Base-by-base conservation (phyloP, 345 rosid species). In the Arabis hirsuta region DNA sequence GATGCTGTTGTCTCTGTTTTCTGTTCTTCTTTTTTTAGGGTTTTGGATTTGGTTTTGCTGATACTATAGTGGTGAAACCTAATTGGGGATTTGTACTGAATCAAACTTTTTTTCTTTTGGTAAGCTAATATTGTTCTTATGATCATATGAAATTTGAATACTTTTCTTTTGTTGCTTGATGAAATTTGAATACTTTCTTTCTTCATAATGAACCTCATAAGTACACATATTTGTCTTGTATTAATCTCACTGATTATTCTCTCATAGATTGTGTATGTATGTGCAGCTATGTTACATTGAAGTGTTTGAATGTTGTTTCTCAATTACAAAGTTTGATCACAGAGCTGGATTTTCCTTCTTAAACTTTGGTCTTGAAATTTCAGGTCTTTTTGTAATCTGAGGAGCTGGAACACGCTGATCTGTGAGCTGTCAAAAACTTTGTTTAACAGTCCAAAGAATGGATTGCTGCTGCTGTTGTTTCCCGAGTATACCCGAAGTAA, bases 391-490 rank as follows among this genome's bases (percentile, higher is more conserved):
- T 71, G 39, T n/a, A 57, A 34, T 46, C n/a, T 19, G 20, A 38
- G 31, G 50, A 68, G 55, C 65, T 48, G 29, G 7, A 0, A 41
- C n/a, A 69, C 29, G 34, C 46, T 58, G 68, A 43, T 74, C 61
- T 50, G 19, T 0, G 22, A 50, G n/a, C 60, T 0, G 16, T 16
- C 16, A 16, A 16, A n/a, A 57, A 24, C 54, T 14, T 50, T 4
- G 38, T 43, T 20, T 9, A 12, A 12, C 4, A 6, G 20, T 55
- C 47, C 27, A 69, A 41, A 69, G 73, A 67, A 92, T 92, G 98
- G 87, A 84, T 77, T 93, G 96, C 58, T 92, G 98, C 81, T 86
- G 94, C 74, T 92, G 96, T 67, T 90, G 93, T 81, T 86, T 96
- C 72, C 81, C 91, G 22, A 77, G 81, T 55, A 86, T 81, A 52